Percentiles rank a stretch among this genome's conserved stretches.
Evolutionary conservation across 371 early-diverging fungal species (phyloP).

Genomic region (Apophysomyces trapeziformis): DNA sequence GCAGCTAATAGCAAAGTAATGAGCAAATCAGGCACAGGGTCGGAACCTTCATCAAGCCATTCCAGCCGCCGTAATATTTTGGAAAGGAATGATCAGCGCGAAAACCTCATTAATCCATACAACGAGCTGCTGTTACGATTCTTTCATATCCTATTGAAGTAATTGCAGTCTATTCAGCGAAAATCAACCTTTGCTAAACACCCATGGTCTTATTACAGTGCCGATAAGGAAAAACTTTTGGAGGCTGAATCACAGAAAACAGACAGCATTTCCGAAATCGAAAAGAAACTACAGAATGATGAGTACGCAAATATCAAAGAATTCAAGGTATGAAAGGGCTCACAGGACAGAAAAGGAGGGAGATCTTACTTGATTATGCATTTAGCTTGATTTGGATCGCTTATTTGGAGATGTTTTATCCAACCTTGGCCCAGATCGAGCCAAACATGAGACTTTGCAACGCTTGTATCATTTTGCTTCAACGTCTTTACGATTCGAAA

Average conservation of each 20-base stretch:
- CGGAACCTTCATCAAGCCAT: background rate
- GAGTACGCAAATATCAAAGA: constrained; percentile 10
- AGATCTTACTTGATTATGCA: background rate
- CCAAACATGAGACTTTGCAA: constrained; percentile 10
- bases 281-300: constrained; percentile 8
- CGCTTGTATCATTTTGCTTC: constrained; percentile 15
- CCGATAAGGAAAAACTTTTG: background rate
- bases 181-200: background rate
- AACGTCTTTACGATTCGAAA: constrained; percentile 18
- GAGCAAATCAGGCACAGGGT: background rate
- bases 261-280: constrained; percentile 5
- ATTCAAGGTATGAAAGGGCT: constrained; percentile 14
- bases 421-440: constrained; percentile 11
- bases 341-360: background rate
- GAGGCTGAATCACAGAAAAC: background rate
- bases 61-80: background rate
- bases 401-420: constrained; percentile 11
- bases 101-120: background rate
- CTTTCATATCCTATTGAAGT: background rate
- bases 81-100: background rate
- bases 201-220: background rate
- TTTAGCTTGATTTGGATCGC: constrained; percentile 20
- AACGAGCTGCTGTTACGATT: background rate
- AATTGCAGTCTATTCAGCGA: background rate
- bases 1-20: background rate